Evolutionary conservation across 306 rosid genomes (phyloP), one percentile per base, ranked within the genome.

Genomic region (Arachis stenosperma): DNA sequence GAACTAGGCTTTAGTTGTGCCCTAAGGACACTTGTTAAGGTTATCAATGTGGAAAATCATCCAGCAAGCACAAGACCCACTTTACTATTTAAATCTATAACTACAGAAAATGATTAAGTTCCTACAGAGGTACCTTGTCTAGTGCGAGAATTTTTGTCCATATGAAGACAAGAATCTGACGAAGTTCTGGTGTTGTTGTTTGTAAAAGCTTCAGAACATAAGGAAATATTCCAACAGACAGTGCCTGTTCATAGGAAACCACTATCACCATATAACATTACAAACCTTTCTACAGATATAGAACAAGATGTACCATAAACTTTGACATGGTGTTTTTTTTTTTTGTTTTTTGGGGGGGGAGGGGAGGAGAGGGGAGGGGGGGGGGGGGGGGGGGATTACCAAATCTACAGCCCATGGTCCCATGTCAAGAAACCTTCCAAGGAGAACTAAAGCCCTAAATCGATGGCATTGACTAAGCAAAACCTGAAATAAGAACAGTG

Each of bases 371-470:
- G 22, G 11, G 57, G 9, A 2, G 27, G 5, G 57, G 15, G 22
- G 15, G 27, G 3, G 57, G 8, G 29, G 0, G 27, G 3, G 9
- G 8, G 15, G 37, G 57, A 47, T 73, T 85, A 95, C 99, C 93
- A 95, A 87, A 80, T 95, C 99, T 74, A 95, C 99, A 52, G 99
- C 99, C 99, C 99, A 95, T 67, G 97, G 86, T 57, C 99, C 99
- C 99, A 95, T 92, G 76, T 95, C 98, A 84, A 95, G 99, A 73
- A 95, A 95, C 84, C 90, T 88, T 79, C 98, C 98, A 69, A 95
- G 99, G 72, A 95, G 97, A 74, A 90, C 90, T 77, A 95, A 80
- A 37, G 99, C 99, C 68, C 92, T 91, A 83, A 77, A 88, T 51
- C 98, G 91, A 83, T 91, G 99, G 81, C 98, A 85, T 77, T 88